Evolutionary conservation across 176 grass and related monocot species (phyloP), one percentile per base, ranked within the genome.

Genomic region (Triticum monococcum): DNA sequence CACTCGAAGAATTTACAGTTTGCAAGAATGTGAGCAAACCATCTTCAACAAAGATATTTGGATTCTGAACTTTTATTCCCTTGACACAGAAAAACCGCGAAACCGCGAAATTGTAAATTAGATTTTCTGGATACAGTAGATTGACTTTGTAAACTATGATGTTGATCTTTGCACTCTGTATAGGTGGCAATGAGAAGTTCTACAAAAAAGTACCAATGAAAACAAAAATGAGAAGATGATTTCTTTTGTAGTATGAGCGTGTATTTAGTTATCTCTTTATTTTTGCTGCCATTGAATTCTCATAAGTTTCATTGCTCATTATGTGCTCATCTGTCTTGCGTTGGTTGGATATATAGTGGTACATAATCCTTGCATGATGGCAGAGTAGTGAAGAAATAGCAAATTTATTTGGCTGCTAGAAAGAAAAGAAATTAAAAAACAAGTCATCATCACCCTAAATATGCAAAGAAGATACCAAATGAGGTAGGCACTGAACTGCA

Each of bases 291-390:
- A 91, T 68, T 72, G 91, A 95, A 79, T 94, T 25, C 61, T 64
- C 93, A 41, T 93, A 95, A 25, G 88, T 90, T 75, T 88, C 56
- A 93, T 98, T 60, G 92, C 61, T 26, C 45, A 10, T 64, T 64
- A 64, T 72, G 12, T 95, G 79, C 67, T 95, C 93, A 38, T 98
- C 95, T 8, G 91, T 95, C 84, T 82, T 86, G 78, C 95, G 91
- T 81, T 98, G 96, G 83, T 95, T 92, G 24, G 96, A 93, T 78
- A 93, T 78, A 98, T 94, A 56, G 93, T 94, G 76, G 65, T 92
- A 94, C 90, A 67, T 33, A 67, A 67, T 94, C 14, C 33, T 98
- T 81, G 96, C 93, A 64, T 98, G 96, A 41, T 92, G 91, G 57
- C 93, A 98, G 68, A 95, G 77, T 33, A 98, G 81, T 17, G 91